Base-by-base conservation (phyloP, 2,329 filamentous ascomycete genomes). In the Huntiella omanensis region DNA sequence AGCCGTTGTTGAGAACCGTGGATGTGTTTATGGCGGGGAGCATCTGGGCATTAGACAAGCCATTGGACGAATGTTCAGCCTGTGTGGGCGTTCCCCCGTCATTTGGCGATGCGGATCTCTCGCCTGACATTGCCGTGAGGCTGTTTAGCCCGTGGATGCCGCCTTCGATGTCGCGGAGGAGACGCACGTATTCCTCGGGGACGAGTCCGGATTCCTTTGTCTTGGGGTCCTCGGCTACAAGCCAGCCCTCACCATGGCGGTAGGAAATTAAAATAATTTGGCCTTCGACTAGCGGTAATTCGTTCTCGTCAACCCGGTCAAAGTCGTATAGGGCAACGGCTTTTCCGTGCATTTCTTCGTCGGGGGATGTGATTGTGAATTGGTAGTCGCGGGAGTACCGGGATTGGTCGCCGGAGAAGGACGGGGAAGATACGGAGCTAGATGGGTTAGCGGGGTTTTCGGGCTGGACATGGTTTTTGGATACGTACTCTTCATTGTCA, bases 201-300 rank as follows among this genome's bases (percentile, higher is more conserved):
- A 98, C 91, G 33, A 98, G 70, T 1, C 91, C 91, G 56, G 85
- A 93, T 63, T 98, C 91, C 53, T 77, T 85, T 1, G 86, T 95
- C 60, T 85, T 87, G 10, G 88, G 87, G 57, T 98, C 91, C 63
- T 95, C 84, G 3, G 91, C 91, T 17, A 98, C 91, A 44, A 98
- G 70, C 91, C 91, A 98, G 47, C 91, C 91, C 62, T 96, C 86
- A 12, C 88, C 88, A 58, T 96, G 87, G 38, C 91, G 75, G 60
- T 96, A 98, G 12, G 85, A 93, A 17, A 98, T 87, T 68, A 91
- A 82, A 48, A 98, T 94, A 48, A 95, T 84, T 58, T 98, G 91
- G 4, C 91, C 91, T 62, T 98, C 91, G 1, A 84, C 78, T 40
- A 98, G 66, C 3, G 86, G 85, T 48, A 98, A 66, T 61, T 98